Evolutionary conservation across 345 rosid species (phyloP), one percentile per base, ranked within the genome.

Genomic region (Salix koriyanagi): DNA sequence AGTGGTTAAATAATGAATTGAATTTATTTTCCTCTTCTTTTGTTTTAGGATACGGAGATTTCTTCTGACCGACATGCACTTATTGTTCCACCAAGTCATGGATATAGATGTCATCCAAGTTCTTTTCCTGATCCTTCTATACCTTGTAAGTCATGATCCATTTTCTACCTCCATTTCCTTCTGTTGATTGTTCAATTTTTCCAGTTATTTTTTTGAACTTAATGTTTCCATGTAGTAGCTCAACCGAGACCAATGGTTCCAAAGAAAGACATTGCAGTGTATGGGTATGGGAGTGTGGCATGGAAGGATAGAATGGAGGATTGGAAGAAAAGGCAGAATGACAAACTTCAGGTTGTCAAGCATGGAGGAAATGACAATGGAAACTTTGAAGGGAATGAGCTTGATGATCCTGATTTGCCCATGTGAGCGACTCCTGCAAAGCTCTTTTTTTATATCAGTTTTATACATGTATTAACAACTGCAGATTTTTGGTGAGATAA

Each of bases 241-340:
- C 96, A 89, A 74, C 89, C 98, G 2, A 89, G 98, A 75, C 91
- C 97, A 9, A 95, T 95, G 99, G 97, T 89, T 79, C 97, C 97
- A 60, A 86, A 93, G 83, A 91, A 91, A 84, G 94, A 93, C 79
- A 89, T 89, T 61, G 91, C 97, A 5, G 90, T 88, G 5, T 95
- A 93, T 84, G 97, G 97, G 32, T 93, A 93, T 71, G 97, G 97
- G 52, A 95, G 98, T 74, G 97, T 94, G 46, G 98, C 98, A n/a
- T 94, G 98, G 98, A 95, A 95, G 74, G 94, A 90, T 52, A 87
- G 97, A 73, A 90, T 95, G 93, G 97, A 93, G 80, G 92, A 90
- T 10, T 93, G 99, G 99, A 91, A 89, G 90, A 90, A 80, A 83
- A 86, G 91, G 72, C 95, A 95, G 83, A 88, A 82, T 9, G 95